Percentiles rank a stretch among this genome's conserved stretches.
Conservation (phyloP, 2,329 filamentous ascomycete genomes). For the Hypoxylon sp. region DNA sequence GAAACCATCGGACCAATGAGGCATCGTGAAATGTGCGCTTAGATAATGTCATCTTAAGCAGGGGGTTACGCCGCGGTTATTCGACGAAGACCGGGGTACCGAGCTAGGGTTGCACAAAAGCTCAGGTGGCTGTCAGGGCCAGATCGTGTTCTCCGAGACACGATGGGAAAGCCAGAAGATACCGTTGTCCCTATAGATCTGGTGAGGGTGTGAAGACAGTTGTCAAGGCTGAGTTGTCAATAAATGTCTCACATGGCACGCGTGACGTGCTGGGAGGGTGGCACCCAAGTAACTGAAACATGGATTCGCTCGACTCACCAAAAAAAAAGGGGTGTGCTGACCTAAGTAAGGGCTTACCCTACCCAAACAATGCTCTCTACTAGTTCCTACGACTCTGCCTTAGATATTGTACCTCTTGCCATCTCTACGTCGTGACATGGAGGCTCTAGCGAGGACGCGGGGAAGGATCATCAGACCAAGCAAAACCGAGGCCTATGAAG, state of each 20-base stretch:
- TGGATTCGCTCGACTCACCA: constrained; percentile 27
- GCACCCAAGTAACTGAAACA: constrained; percentile 29
- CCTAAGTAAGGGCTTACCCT: constrained; percentile 30
- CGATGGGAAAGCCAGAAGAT: constrained; percentile 25
- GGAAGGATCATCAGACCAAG: constrained; percentile 33
- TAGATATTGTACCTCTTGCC: constrained; percentile 26
- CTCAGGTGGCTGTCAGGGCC: constrained; percentile 33
- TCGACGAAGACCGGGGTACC: constrained; percentile 7
- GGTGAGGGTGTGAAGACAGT: constrained; percentile 39
- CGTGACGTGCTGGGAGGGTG: constrained; percentile 31
- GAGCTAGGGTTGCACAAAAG: constrained; percentile 22
- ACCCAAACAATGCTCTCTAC: constrained; percentile 3
- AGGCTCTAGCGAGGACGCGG: constrained; percentile 34
- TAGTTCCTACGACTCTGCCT: constrained; percentile 4
- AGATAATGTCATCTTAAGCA: constrained; percentile 21
- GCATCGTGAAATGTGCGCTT: constrained; percentile 9
- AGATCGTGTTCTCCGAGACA: constrained; percentile 33
- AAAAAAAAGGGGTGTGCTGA: constrained; percentile 32
- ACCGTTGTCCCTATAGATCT: constrained; percentile 24
- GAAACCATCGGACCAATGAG: constrained; percentile 13
- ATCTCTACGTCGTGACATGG: constrained; percentile 31
- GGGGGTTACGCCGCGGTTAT: constrained; percentile 9
- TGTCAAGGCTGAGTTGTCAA: constrained; percentile 41
- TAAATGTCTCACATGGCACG: constrained; percentile 37
- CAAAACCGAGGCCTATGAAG: constrained; percentile 13